A percentile compares a stretch with the other conserved stretches of the same genome.
These are phyloP conservation scores for Camelina laxa DNA, from an alignment of 345 rosid species.

Conservation along the genomic window DNA sequence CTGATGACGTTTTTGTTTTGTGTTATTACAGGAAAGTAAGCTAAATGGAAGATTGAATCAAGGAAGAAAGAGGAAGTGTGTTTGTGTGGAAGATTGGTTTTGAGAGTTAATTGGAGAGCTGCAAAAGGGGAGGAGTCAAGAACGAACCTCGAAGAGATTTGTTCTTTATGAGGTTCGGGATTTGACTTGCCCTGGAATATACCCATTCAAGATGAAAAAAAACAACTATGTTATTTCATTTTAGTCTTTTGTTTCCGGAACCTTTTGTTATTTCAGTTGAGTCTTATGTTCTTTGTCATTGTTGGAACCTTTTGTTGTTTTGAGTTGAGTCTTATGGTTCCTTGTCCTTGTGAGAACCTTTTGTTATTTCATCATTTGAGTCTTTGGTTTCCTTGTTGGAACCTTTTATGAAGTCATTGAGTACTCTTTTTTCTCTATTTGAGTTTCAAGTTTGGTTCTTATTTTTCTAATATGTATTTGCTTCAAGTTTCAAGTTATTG, in stretches of 20 bases:
- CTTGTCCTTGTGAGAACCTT: background rate
- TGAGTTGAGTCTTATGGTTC: background rate
- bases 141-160: constrained; percentile 60
- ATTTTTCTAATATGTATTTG: too few relatives aligned
- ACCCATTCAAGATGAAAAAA: background rate
- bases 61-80: constrained; percentile 17
- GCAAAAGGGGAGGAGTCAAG: constrained; percentile 73
- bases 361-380: background rate
- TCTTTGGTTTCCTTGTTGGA: background rate
- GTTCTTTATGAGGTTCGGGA: constrained; percentile 60
- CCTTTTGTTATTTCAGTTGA: background rate
- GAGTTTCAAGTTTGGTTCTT: constrained; percentile 10
- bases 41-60: constrained; percentile 26
- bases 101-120: background rate
- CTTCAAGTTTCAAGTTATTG: too few relatives aligned
- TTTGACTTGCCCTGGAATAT: constrained; percentile 58
- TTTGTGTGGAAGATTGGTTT: background rate
- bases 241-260: constrained; percentile 17
- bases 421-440: constrained; percentile 25
- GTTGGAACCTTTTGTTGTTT: background rate
- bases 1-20: background rate
- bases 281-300: background rate
- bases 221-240: background rate
- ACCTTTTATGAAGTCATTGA: background rate
- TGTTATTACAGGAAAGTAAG: constrained; percentile 40